Evolutionary conservation across 2,329 filamentous ascomycete species (phyloP).

Genomic region (Claviceps purpurea): DNA sequence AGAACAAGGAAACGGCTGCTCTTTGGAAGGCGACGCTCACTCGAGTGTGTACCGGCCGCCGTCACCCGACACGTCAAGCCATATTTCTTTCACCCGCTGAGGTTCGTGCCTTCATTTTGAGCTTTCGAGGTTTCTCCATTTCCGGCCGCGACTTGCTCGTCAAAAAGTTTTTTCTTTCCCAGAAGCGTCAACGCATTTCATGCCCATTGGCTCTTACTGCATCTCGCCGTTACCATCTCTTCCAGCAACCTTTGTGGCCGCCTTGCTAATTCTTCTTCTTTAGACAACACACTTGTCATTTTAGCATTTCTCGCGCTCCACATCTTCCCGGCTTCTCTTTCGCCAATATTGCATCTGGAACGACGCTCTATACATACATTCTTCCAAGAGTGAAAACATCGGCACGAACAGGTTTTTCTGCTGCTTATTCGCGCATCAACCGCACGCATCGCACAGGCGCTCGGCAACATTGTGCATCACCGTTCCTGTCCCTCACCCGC

Average conservation of each 20-base stretch:
- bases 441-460: too few relatives aligned
- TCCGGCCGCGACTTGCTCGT: slow-evolving; percentile 12
- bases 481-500: neutral
- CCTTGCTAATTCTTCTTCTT: neutral
- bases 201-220: neutral
- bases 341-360: neutral
- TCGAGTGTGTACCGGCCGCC: neutral
- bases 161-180: neutral
- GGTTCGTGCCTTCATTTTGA: slow-evolving; percentile 11
- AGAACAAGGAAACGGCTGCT: neutral
- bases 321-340: neutral
- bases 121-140: slow-evolving; percentile 21
- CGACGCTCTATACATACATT: neutral
- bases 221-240: slow-evolving; percentile 1
- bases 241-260: neutral
- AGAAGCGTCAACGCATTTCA: neutral
- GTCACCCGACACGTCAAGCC: neutral
- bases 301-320: neutral
- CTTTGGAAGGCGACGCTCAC: slow-evolving; percentile 3
- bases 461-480: too few relatives aligned
- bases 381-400: neutral
- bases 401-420: neutral
- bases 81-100: neutral
- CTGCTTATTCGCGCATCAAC: too few relatives aligned
- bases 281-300: neutral